phyloP scores from a whole-genome alignment of 2,329 filamentous ascomycete species.

The Pseudogymnoascus sp. region DNA sequence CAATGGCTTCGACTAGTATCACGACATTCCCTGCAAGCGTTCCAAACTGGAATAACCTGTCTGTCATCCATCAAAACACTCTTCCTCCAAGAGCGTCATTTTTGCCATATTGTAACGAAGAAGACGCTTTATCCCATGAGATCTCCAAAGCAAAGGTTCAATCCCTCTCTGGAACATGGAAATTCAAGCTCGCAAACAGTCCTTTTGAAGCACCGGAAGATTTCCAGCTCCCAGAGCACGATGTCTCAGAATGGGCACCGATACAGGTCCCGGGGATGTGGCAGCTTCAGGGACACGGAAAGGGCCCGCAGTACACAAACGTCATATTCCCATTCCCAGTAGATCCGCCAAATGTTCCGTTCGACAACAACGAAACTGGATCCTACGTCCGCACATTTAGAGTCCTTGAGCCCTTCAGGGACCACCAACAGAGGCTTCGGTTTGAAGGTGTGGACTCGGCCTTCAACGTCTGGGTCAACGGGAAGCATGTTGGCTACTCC shows the following conservation, averaged over 20 bases:
- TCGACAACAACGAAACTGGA: conserved; percentile 43
- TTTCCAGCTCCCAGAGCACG: conserved; percentile 16
- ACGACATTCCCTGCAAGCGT: conserved; percentile 19
- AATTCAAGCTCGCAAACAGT: conserved; percentile 21
- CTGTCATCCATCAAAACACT: conserved; percentile 51
- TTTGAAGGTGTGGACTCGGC: conserved; percentile 52
- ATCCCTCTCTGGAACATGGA: conserved; percentile 24
- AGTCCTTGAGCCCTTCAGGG: conserved; percentile 34
- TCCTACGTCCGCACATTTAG: conserved; percentile 42
- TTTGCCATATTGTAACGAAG: conserved; percentile 41
- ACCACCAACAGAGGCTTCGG: conserved; percentile 39
- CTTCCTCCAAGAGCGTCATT: conserved; percentile 50
- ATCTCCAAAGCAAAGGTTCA: conserved; percentile 32
- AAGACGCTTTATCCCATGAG: conserved; percentile 39
- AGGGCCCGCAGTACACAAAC: conserved; percentile 45
- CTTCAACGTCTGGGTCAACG: conserved; percentile 50
- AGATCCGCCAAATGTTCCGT: conserved; percentile 44
- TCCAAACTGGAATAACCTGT: conserved; percentile 55
- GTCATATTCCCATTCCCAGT: conserved; percentile 44
- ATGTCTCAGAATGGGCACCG: conserved; percentile 34
- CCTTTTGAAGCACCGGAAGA: conserved; percentile 22
- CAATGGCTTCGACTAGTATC: neutral
- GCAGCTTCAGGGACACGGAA: conserved; percentile 48
- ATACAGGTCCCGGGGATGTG: conserved; percentile 47
- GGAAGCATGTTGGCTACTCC: conserved; percentile 45